Base-by-base conservation (phyloP, 106 monocot species). In the Dioscorea dumetorum region DNA sequence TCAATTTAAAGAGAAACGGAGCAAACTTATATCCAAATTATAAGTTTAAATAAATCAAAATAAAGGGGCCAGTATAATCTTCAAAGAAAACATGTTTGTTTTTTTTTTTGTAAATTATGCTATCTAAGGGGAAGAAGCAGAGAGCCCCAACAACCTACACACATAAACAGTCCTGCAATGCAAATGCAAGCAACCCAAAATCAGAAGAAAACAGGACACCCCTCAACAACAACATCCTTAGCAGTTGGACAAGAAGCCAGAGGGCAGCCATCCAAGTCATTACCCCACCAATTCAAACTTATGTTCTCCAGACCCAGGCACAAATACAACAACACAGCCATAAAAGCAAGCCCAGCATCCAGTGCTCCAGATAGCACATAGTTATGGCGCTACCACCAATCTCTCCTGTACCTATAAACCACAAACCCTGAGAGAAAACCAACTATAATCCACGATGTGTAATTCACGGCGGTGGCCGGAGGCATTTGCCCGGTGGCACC, bases 331-430 rank as follows among this genome's bases (percentile, higher is more conserved):
- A 95, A 22, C 50, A 95, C 91, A 0, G 68, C 94, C 94, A 95
- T 95, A 79, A 95, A 95, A 0, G 88, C 91, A 22, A 95, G 71
- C 3, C 91, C 88, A 4, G 91, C 91, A 69, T 95, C 91, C 70
- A 95, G 32, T 2, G 91, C 91, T 3, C 85, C 91, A 0, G 94
- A 91, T 10, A 95, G 77, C 62, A 95, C 68, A 53, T 91, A 95
- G 73, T 95, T 95, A 62, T 95, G 88, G 41, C 86, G 59, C 74
- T 79, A 69, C 95, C 95, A 95, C 91, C 91, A 91, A 13, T 82
- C 85, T 1, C 88, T 75, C 32, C 81, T 58, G 61, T 82, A 84
- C 49, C 77, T 81, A 60, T 86, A 86, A 24, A 88, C 84, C 15
- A 91, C 88, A 72, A 69, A 95, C 0, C 95, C 91, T 13, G 88